Evolutionary conservation across 805 yeast genomes (phyloP), one percentile per base, ranked within the genome.

Genomic region (Cyberlindnera veronae): DNA sequence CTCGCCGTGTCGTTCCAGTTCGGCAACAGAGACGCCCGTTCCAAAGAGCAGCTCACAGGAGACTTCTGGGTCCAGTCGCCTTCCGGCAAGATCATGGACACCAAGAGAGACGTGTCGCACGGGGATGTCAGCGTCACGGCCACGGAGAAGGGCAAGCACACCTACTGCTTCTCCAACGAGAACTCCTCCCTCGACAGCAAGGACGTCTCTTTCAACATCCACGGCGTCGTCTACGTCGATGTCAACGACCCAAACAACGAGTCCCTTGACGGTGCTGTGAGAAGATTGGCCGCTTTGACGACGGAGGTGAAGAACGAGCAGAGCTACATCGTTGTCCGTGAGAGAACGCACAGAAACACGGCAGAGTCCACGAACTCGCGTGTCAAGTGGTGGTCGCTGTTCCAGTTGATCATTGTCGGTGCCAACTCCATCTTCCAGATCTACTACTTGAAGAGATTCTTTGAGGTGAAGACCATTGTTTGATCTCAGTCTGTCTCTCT

Each of bases 341-440:
- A 91, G 68, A 84, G 97, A 69, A 85, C 95, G 13, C 99, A 91
- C 65, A 84, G 99, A 77, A 93, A 91, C 68, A 91, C 99, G 9
- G 98, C 99, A 6, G 99, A 91, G 68, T 85, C 95, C 18, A 91
- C 99, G 33, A 91, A 91, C 66, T 83, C 93, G 40, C 80, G 99
- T 57, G 98, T 91, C 50, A 91, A 91, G 66, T 93, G 95, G 87
- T 91, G 99, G 99, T 86, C 96, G 20, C 73, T 87, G 23, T 84
- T 90, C 74, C 99, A 91, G 70, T 71, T 93, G 49, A 55, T 81
- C 38, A 90, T 93, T 41, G 97, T 91, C 33, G 84, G 83, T 14
- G 76, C 74, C 46, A 93, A 89, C 70, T 86, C 96, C 20, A 53
- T 90, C 41, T 93, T 93, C 78, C 99, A 91, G 68, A 89, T 91